phyloP scores from a whole-genome alignment of 257 asterid species.

The Primulina tabacum region DNA sequence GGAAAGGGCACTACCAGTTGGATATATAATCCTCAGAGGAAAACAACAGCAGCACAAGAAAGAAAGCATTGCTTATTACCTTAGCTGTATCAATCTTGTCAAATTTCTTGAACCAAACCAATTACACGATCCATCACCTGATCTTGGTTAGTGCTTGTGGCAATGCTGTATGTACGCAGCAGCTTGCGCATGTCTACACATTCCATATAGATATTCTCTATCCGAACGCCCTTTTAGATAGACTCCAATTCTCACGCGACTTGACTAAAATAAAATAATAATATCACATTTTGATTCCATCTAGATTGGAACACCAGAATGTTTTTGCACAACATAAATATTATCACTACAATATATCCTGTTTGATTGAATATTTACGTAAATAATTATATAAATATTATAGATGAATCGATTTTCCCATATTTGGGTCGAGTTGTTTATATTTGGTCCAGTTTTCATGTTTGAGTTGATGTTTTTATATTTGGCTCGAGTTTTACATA shows the following conservation, averaged over 20 bases:
- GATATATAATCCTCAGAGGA: neutral
- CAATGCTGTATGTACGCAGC: slow-evolving; percentile 34
- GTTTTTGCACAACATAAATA: too few relatives aligned
- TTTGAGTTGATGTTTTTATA: too few relatives aligned
- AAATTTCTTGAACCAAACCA: slow-evolving; percentile 60
- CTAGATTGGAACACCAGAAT: too few relatives aligned
- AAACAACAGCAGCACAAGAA: neutral
- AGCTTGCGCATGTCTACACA: slow-evolving; percentile 27
- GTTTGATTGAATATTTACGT: too few relatives aligned
- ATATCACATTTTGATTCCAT: too few relatives aligned
- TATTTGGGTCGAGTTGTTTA: too few relatives aligned
- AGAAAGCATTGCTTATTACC: slow-evolving; percentile 28
- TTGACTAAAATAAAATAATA: too few relatives aligned
- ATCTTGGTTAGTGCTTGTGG: slow-evolving; percentile 33
- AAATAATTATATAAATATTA: too few relatives aligned
- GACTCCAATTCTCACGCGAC: slow-evolving; percentile 43
- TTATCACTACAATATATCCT: too few relatives aligned
- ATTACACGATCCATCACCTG: slow-evolving; percentile 52
- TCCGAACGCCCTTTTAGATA: slow-evolving; percentile 25
- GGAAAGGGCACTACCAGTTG: neutral
- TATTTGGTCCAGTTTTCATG: too few relatives aligned
- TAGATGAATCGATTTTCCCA: too few relatives aligned
- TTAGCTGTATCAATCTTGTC: slow-evolving; percentile 49
- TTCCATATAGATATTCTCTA: slow-evolving; percentile 22
- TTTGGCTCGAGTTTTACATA: too few relatives aligned